Base-by-base conservation (phyloP, 495 filamentous ascomycete species). In the Articulospora tetracladia region DNA sequence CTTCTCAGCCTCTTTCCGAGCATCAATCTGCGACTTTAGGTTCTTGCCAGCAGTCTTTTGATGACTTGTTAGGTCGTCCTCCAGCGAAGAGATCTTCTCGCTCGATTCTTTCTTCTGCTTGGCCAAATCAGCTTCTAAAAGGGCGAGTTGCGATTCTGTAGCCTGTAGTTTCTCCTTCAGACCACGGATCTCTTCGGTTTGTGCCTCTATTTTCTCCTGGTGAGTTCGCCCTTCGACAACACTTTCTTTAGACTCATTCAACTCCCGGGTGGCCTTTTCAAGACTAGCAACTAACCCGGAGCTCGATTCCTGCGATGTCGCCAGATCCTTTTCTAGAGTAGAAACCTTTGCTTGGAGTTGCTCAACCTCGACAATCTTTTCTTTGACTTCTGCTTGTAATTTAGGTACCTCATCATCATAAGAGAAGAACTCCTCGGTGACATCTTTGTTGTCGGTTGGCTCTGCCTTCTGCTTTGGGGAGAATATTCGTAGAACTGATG, bases 381-480 rank as follows among this genome's bases (percentile, higher is more conserved):
- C 75, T 60, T 85, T 75, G 51, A 91, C 65, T 62, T 86, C 83
- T 1, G 74, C 70, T 57, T 86, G 79, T n/a, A 91, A 65, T 19
- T 84, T 80, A 17, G 86, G 86, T 41, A 92, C 73, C 69, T 93
- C 90, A 41, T 82, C 82, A 57, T 92, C 90, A 61, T 91, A 96
- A 7, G 90, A 94, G 73, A 97, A 97, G 73, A 97, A 87, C 23
- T 96, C 91, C 66, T 93, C 90, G 51, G 73, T 78, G 4, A 76
- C 73, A 51, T 81, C 77, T 25, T 58, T 73, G 22, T 80, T 75
- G 1, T 68, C 70, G 30, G 72, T 63, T 17, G 71, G 69, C 17
- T 67, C 64, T 4, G 73, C 62, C 30, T 77, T 78, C 36, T 76
- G 70, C 66, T 73, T 78, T 15, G 79, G 73, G 24, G 79, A 81